phyloP scores from a whole-genome alignment of 768 basidiomycete genomes.

The Russula lepida region DNA sequence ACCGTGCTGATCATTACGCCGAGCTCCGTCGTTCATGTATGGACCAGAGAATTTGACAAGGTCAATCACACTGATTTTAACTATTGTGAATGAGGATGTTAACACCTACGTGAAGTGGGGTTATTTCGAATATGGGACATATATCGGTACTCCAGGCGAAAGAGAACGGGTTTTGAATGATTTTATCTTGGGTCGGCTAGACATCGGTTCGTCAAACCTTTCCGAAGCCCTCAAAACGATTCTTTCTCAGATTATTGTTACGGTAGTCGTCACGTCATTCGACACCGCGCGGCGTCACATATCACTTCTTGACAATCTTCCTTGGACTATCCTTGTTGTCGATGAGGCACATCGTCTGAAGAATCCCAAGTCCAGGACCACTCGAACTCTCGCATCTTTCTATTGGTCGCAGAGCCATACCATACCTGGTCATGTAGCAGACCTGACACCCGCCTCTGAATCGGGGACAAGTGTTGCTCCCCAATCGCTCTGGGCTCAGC shows the following conservation, averaged over 20 bases:
- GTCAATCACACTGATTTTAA: conserved; percentile 33
- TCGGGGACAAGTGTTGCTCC: neutral
- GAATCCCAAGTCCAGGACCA: conserved; percentile 59
- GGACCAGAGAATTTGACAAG: conserved; percentile 81
- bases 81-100: neutral
- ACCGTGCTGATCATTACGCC: conserved; percentile 87
- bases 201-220: conserved; percentile 55
- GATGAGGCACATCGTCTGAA: conserved; percentile 93
- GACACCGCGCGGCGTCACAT: conserved; percentile 69
- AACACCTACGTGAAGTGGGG: conserved; percentile 59
- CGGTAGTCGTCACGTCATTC: conserved; percentile 70
- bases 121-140: conserved; percentile 81
- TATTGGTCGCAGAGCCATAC: conserved; percentile 32
- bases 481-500: neutral
- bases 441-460: conserved; percentile 3
- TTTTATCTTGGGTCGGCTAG: conserved; percentile 76
- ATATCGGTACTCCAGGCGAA: conserved; percentile 44
- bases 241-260: neutral
- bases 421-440: conserved; percentile 20
- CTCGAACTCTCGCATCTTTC: conserved; percentile 65
- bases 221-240: neutral
- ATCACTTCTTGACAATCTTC: conserved; percentile 53
- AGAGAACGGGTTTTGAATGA: conserved; percentile 52
- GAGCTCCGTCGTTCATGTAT: conserved; percentile 74
- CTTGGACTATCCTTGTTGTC: conserved; percentile 67